Evolutionary conservation across 306 rosid genomes (phyloP).

Genomic region (Vigna angularis): DNA sequence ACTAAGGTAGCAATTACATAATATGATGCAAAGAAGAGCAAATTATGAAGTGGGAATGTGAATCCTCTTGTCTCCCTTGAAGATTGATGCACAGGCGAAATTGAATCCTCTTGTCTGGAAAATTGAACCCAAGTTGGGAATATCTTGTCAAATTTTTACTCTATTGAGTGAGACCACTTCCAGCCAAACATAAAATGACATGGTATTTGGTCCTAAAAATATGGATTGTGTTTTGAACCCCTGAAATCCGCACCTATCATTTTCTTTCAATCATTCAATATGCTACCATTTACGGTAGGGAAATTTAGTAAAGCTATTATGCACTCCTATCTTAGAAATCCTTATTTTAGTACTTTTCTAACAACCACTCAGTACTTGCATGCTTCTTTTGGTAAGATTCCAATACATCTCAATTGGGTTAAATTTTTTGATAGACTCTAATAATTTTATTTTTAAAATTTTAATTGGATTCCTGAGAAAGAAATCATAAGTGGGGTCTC

Average conservation of each 20-base stretch:
- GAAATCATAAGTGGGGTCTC: not conserved
- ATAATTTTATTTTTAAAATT: not conserved
- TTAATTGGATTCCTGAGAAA: not conserved
- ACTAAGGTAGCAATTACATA: not conserved
- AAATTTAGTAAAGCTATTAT: not conserved
- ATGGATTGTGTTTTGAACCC: slow-evolving; percentile 45
- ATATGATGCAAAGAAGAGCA: no score
- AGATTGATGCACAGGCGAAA: no score
- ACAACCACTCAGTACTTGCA: not conserved
- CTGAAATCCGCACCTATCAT: slow-evolving; percentile 10
- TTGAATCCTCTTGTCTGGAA: not conserved
- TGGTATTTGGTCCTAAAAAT: slow-evolving; percentile 35
- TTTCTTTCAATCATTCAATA: not conserved
- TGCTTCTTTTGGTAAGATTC: not conserved
- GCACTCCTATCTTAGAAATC: not conserved
- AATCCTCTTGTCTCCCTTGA: no score
- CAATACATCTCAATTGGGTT: not conserved
- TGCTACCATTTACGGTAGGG: slow-evolving; percentile 19
- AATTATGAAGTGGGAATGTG: no score
- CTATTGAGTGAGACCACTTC: not conserved
- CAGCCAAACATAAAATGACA: slow-evolving; percentile 26
- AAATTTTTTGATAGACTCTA: not conserved
- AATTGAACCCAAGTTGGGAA: not conserved
- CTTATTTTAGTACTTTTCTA: not conserved
- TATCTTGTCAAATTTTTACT: not conserved